Evolutionary conservation across 805 yeast genomes (phyloP), one percentile per base, ranked within the genome.

Genomic region (Ogataea paraovalis): DNA sequence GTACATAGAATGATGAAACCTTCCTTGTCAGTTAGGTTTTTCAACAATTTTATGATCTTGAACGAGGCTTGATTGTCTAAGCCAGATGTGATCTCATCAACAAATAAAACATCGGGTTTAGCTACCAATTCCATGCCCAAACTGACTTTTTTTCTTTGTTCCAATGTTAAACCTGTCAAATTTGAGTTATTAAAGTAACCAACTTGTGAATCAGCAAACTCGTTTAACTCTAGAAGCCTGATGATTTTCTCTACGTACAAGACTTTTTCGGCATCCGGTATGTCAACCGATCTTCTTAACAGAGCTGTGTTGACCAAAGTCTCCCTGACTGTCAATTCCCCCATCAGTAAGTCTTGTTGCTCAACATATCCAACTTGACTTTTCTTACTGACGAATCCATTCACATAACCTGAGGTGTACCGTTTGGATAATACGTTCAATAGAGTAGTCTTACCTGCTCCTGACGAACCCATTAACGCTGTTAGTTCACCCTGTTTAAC

Each of bases 31-130:
- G 79, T 74, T 54, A 76, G 62, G 43, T 63, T 67, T 49, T 71
- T 65, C 56, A 76, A 59, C 49, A 75, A 63, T 55, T 72, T 69
- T 39, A 76, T 68, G 57, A 76, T 74, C 32, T 79, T 66, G 76
- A 76, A 76, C 4, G 80, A 71, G n/a, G 78, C 70, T 55, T 73
- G 76, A 37, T 76, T 73, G 55, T 75, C 79, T 49, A 75, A 63
- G 53, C 79, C 79, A 40, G 79, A 74, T 18, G 79, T 75, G 21
- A 78, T 78, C 59, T 75, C 79, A 58, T 75, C 79, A 57, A 75
- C 67, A 58, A 75, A 75, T 44, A 75, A 57, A 45, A 75, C 58
- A 39, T 72, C 59, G 2, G 79, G 79, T 52, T 73, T 73, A 36
- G 76, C 74, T 34, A 74, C 77, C 51, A 74, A 56, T 49, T 74